Evolutionary conservation across 768 basidiomycete species (phyloP).

Genomic region (Hygrophorus russula): DNA sequence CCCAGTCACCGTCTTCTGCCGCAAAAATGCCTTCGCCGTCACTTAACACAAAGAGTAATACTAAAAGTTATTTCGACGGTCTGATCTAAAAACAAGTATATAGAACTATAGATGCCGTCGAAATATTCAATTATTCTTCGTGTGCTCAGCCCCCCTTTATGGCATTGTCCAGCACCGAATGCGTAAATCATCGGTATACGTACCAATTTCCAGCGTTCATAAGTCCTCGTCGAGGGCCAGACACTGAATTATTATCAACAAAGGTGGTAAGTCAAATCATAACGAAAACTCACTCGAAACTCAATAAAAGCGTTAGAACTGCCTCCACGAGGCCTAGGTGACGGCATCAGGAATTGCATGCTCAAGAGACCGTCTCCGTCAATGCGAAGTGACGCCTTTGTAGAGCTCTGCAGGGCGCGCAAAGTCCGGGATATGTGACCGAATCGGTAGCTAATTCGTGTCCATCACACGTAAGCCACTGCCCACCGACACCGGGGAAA

Average conservation of each 20-base stretch:
- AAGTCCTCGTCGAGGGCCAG: slow-evolving; percentile 28
- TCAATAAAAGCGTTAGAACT: slow-evolving; percentile 65
- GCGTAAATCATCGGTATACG: too few species aligned
- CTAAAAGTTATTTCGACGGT: slow-evolving; percentile 3
- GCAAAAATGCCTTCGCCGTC: slow-evolving; percentile 12
- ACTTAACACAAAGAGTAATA: slow-evolving; percentile 5
- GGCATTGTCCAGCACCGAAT: too few species aligned
- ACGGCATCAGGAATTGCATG: slow-evolving; percentile 83
- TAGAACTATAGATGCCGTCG: too few species aligned
- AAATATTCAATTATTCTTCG: too few species aligned
- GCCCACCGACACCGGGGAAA: neutral
- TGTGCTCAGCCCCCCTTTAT: too few species aligned
- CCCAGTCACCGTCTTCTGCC: slow-evolving; percentile 9
- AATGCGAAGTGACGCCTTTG: slow-evolving; percentile 83
- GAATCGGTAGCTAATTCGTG: slow-evolving; percentile 59
- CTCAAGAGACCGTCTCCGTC: slow-evolving; percentile 75
- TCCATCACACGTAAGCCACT: neutral
- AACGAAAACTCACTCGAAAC: slow-evolving; percentile 57
- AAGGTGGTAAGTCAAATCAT: neutral
- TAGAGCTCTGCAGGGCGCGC: slow-evolving; percentile 70
- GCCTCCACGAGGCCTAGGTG: slow-evolving; percentile 28
- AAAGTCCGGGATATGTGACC: slow-evolving; percentile 62
- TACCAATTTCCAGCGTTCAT: neutral
- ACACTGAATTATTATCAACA: slow-evolving; percentile 20
- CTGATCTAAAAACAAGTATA: slow-evolving; percentile 1